Evolutionary conservation across 768 basidiomycete species (phyloP), one percentile per base, ranked within the genome.

Genomic region (Mycena rosella): DNA sequence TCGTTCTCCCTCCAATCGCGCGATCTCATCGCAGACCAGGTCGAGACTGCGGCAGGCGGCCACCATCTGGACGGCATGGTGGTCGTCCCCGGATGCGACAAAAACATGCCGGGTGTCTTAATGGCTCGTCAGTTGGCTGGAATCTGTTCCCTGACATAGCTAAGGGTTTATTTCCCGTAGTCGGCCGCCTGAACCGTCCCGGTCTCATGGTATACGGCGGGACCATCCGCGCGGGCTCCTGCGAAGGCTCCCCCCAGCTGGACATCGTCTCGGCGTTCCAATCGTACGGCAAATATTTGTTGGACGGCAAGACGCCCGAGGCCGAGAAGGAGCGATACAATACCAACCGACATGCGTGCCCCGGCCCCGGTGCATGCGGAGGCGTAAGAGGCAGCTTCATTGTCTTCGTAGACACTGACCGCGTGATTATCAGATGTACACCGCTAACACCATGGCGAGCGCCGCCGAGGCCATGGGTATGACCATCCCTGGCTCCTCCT

Each of bases 71-170:
- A 99, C 74, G 98, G 96, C 44, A 94, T 98, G 93, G 95, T 98
- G 42, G 96, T 95, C 65, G 86, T 99, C 59, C 98, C 98, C 24
- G 98, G 96, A 44, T 99, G 96, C 77, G 97, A 99, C 84, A 99
- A 99, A 83, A 99, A 99, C 82, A 99, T 99, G 97, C 98, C 98
- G n/a, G 98, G 98, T 68, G 96, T 98, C 40, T 84, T 98, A 73
- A 99, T 99, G 88, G 98, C 96, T 53, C 88, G 94, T 95, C 74
- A 81, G 93, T 88, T 29, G 59, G 55, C 24, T 56, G 32, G 60
- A 30, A 36, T 59, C 72, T 63, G 30, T 40, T 29, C 58, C 40
- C 3, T 30, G 24, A 3, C 54, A n/a, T 22, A 34, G 27, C 54
- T 51, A 29, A 32, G 9, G 29, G 54, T 34, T 18, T 18, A 52